These are phyloP conservation scores for Cyberlindnera saturnus DNA, from an alignment of 805 yeast genomes.

Conservation along the genomic window DNA sequence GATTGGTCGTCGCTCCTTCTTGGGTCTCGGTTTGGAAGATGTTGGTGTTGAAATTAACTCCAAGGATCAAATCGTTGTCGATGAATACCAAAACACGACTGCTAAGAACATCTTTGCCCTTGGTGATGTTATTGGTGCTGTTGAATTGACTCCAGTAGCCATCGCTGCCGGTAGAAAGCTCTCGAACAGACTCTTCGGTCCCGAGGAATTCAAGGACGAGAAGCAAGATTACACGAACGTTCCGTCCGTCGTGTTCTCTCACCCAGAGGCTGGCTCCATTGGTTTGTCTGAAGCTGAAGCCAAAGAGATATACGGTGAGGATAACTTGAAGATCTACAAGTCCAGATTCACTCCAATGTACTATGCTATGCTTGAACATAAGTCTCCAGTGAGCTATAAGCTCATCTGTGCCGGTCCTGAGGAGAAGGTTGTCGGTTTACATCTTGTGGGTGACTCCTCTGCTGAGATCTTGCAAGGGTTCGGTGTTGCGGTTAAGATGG, in stretches of 20 bases:
- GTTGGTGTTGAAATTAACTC: slow-evolving; percentile 63
- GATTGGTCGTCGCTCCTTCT: slow-evolving; percentile 77
- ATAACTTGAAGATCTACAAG: slow-evolving; percentile 72
- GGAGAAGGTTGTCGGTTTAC: slow-evolving; percentile 94
- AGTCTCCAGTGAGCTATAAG: slow-evolving; percentile 85
- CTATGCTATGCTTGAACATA: slow-evolving; percentile 74
- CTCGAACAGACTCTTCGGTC: slow-evolving; percentile 88
- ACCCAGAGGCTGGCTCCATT: slow-evolving; percentile 94
- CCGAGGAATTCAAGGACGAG: slow-evolving; percentile 57
- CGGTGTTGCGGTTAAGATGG: slow-evolving; percentile 98
- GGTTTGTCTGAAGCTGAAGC: slow-evolving; percentile 85
- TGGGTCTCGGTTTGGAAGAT: slow-evolving; percentile 70
- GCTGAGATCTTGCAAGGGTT: slow-evolving; percentile 96
- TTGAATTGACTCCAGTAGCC: slow-evolving; percentile 96
- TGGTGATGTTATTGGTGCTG: slow-evolving; percentile 92
- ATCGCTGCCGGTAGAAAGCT: slow-evolving; percentile 96
- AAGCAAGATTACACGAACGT: slow-evolving; percentile 82
- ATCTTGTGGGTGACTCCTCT: slow-evolving; percentile 84
- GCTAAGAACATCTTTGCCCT: slow-evolving; percentile 70
- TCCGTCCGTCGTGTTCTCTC: slow-evolving; percentile 96
- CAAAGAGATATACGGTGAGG: slow-evolving; percentile 68
- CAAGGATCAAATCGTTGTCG: slow-evolving; percentile 63
- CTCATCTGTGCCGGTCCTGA: slow-evolving; percentile 69
- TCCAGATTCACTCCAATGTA: slow-evolving; percentile 88
- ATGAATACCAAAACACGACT: slow-evolving; percentile 82